Evolutionary conservation across 495 filamentous ascomycete species (phyloP), one percentile per base, ranked within the genome.

Genomic region (Penicillium ucsense): DNA sequence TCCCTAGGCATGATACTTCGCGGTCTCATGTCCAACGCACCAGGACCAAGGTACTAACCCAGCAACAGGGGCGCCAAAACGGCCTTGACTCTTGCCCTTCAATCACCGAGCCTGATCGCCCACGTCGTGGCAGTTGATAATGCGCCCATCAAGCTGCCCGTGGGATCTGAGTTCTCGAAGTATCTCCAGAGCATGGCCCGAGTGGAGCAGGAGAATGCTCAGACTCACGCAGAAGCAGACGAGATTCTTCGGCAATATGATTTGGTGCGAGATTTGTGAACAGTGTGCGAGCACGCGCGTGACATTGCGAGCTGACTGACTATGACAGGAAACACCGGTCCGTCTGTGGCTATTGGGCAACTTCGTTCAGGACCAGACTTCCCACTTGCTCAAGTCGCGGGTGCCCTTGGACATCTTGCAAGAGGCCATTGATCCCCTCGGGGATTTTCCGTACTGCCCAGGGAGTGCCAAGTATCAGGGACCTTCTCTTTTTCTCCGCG

Each of bases 61-160:
- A 0, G 84, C 88, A 64, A 6, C 87, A 85, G 83, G 83, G 89
- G 89, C 46, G 88, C 88, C 12, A 94, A 94, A 70, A 81, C 84
- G 4, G 88, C 85, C 45, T 87, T 94, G 85, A 74, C 82, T 0
- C 70, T 94, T 34, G 82, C 85, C 31, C 75, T 94, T 11, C 64
- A 74, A 30, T 63, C 73, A 3, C 83, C 84, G 0, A 55, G 74
- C 6, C 66, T 82, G 1, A 64, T 90, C 35, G 62, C 62, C 6
- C 71, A 77, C 60, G 57, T 94, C 35, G 71, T 94, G 27, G 67
- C 85, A 3, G 84, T 94, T 4, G 88, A 94, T 67, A 94, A 94
- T 60, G 84, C 86, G 10, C 88, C 88, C 6, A 67, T 88, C 8
- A 82, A 89, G 62, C 81, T 79, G 4, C 75, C 69, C 3, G 71